phyloP scores from a whole-genome alignment of 495 filamentous ascomycete genomes.

The Saxophila tyrrhenica region DNA sequence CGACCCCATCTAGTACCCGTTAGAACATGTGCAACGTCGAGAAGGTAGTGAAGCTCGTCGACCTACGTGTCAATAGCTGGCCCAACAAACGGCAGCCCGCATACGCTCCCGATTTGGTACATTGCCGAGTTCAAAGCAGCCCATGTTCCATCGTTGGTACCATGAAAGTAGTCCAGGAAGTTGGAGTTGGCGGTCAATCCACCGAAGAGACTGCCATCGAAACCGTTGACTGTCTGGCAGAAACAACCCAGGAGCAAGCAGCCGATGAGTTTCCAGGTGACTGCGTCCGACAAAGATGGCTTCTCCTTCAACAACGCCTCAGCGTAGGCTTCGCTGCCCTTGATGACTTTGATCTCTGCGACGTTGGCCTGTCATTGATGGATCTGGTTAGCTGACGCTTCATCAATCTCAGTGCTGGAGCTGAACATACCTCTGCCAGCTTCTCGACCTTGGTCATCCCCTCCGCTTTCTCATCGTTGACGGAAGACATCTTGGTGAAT shows the following conservation, averaged over 20 bases:
- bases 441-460: not conserved
- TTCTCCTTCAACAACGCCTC: constrained; percentile 11
- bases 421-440: not conserved
- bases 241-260: constrained; percentile 17
- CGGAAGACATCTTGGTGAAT: too few species aligned
- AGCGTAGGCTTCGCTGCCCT: constrained; percentile 15
- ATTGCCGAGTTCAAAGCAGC: constrained; percentile 18
- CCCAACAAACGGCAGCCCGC: constrained; percentile 15
- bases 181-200: not conserved
- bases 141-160: constrained; percentile 11
- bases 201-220: constrained; percentile 16
- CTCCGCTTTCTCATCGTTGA: not conserved
- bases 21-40: too few species aligned
- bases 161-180: constrained; percentile 16
- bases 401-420: too few species aligned
- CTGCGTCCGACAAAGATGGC: not conserved
- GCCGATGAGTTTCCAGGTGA: constrained; percentile 3
- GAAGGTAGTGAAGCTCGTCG: too few species aligned
- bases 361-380: not conserved
- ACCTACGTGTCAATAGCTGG: constrained; percentile 25
- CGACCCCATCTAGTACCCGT: too few species aligned
- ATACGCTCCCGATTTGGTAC: constrained; percentile 19
- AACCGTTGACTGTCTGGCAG: constrained; percentile 20
- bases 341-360: constrained; percentile 13
- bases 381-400: not conserved